These are phyloP conservation scores for Trichoderma arundinaceum DNA, from an alignment of 2,329 filamentous ascomycete species.

Conservation along the genomic window DNA sequence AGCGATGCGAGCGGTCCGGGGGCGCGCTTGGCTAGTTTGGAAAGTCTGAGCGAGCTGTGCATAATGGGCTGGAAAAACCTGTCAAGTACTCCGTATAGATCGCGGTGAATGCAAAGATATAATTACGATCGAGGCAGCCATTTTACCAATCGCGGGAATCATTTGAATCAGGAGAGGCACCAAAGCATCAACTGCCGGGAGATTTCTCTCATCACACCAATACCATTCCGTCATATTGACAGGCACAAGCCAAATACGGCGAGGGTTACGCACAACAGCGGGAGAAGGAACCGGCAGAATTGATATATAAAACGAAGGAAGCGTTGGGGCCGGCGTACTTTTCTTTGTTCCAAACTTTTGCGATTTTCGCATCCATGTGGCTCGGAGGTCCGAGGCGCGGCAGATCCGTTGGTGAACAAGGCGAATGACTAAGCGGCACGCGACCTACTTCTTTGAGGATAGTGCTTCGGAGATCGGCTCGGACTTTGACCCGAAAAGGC, in stretches of 20 bases:
- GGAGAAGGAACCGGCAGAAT: constrained; percentile 1
- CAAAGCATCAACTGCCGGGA: neutral
- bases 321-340: neutral
- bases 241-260: constrained; percentile 1
- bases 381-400: constrained; percentile 26
- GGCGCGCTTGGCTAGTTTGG: constrained; percentile 26
- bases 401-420: neutral
- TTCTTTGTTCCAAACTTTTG: neutral
- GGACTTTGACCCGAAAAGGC: constrained; percentile 9
- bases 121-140: neutral
- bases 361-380: neutral
- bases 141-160: neutral
- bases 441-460: neutral
- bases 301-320: neutral
- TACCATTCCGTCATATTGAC: neutral
- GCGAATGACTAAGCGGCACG: constrained; percentile 21
- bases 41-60: constrained; percentile 27
- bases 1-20: neutral
- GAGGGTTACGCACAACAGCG: neutral
- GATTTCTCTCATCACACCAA: neutral
- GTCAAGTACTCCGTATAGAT: neutral
- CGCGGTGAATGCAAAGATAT: neutral
- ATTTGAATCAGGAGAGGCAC: neutral
- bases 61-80: neutral
- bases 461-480: constrained; percentile 28